Conservation (phyloP, 805 yeast species). For the Ogataea paraovalis region DNA sequence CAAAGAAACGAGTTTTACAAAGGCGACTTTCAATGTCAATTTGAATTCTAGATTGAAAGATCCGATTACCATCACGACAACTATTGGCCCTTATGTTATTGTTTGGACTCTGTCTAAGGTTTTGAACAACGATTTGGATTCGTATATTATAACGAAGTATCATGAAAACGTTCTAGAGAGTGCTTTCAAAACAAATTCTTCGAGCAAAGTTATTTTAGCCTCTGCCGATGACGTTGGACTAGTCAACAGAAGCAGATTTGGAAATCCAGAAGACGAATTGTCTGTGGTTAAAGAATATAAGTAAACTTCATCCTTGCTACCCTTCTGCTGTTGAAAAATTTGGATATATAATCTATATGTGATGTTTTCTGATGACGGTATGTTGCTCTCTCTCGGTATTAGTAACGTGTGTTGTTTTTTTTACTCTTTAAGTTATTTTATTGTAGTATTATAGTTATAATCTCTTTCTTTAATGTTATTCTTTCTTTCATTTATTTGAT, state of each 20-base stretch:
- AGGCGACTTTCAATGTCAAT: slow-evolving; percentile 76
- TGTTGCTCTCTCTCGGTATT: no score
- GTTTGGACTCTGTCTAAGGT: slow-evolving; percentile 72
- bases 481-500: background rate
- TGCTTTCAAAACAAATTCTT: slow-evolving; percentile 72
- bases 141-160: slow-evolving; percentile 64
- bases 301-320: no score
- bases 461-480: background rate
- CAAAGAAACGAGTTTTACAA: slow-evolving; percentile 50
- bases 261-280: slow-evolving; percentile 40
- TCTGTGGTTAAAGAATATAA: slow-evolving; percentile 21
- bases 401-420: no score
- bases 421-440: no score
- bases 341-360: no score
- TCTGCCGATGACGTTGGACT: slow-evolving; percentile 72
- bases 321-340: no score
- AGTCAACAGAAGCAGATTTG: slow-evolving; percentile 57
- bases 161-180: slow-evolving; percentile 64
- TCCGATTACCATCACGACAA: slow-evolving; percentile 62
- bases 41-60: slow-evolving; percentile 48
- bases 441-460: no score
- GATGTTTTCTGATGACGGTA: no score
- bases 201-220: slow-evolving; percentile 67
- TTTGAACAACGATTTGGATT: slow-evolving; percentile 44
- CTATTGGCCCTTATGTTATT: slow-evolving; percentile 78